Percentiles rank a stretch among this genome's conserved stretches.
phyloP scores from a whole-genome alignment of 2,329 filamentous ascomycete genomes.

The Cytospora schulzeri region DNA sequence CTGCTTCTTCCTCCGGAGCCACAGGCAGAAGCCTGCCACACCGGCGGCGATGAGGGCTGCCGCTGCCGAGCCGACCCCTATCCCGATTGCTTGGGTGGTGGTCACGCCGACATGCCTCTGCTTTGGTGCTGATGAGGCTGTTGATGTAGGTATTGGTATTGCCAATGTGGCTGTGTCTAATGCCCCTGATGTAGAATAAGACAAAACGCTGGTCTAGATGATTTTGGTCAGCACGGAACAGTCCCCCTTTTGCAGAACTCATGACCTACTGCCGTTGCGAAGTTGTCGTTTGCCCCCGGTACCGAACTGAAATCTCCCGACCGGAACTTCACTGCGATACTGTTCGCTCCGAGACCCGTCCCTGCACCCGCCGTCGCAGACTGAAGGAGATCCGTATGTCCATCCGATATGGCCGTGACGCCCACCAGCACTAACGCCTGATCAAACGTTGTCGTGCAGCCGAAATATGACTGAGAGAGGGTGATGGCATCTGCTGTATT shows the following conservation, averaged over 20 bases:
- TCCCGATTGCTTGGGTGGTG: constrained; percentile 32
- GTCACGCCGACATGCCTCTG: constrained; percentile 27
- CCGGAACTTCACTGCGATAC: constrained; percentile 21
- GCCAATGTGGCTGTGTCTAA: neutral
- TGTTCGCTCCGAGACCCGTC: constrained; percentile 17
- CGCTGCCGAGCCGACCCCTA: constrained; percentile 33
- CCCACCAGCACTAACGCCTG: constrained; percentile 26
- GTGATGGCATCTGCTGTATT: neutral
- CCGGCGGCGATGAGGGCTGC: constrained; percentile 29
- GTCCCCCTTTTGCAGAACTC: neutral
- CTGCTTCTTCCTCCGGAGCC: constrained; percentile 30
- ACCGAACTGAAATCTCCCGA: constrained; percentile 22
- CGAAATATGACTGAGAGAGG: constrained; percentile 20
- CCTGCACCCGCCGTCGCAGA: constrained; percentile 12
- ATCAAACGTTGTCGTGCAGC: constrained; percentile 33
- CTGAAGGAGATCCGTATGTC: constrained; percentile 18
- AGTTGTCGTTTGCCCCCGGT: constrained; percentile 20
- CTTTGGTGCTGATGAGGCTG: neutral
- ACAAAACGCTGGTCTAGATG: neutral
- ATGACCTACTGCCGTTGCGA: constrained; percentile 16
- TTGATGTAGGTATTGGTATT: constrained; percentile 4
- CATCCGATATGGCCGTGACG: constrained; percentile 30
- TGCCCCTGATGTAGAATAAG: constrained; percentile 3
- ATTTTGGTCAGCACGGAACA: neutral
- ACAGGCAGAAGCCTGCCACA: constrained; percentile 29